A percentile compares a stretch with the other conserved stretches of the same genome.
Conservation (phyloP, 352 stramenopile genomes). For the Globisporangium sylvaticum region DNA sequence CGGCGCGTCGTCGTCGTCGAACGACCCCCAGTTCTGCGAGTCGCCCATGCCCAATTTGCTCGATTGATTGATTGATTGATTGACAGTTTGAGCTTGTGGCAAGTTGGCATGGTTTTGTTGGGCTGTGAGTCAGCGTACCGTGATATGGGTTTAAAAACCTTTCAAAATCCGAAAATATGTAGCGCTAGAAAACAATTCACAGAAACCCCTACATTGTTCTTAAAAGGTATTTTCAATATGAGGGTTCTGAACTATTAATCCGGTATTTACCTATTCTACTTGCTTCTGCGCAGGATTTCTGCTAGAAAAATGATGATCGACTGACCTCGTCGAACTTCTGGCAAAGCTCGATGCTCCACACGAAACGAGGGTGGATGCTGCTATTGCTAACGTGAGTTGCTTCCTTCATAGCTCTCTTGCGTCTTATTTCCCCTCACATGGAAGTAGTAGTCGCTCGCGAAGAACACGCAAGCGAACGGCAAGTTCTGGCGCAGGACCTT, state of each 20-base stretch:
- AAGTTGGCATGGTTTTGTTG: not conserved
- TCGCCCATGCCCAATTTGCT: constrained; percentile 40
- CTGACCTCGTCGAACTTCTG: too few relatives aligned
- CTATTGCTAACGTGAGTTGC: too few relatives aligned
- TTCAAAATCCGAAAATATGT: too few relatives aligned
- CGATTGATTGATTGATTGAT: constrained; percentile 7
- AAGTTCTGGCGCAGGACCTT: constrained; percentile 68
- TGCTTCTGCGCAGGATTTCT: too few relatives aligned
- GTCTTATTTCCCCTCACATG: too few relatives aligned
- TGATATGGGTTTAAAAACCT: not conserved
- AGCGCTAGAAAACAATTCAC: too few relatives aligned
- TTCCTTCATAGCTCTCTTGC: too few relatives aligned
- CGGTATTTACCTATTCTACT: not conserved
- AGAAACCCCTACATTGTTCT: not conserved
- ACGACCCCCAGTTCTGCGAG: constrained; percentile 81
- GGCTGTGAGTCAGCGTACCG: not conserved
- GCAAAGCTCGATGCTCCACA: too few relatives aligned
- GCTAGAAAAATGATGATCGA: too few relatives aligned
- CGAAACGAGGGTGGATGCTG: too few relatives aligned
- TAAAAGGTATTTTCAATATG: not conserved
- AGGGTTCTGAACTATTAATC: not conserved
- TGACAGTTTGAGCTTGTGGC: not conserved
- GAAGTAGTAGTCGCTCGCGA: constrained; percentile 58
- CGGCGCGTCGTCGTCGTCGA: constrained; percentile 39
- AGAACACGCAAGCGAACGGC: constrained; percentile 68